These are phyloP conservation scores for Ganoderma lucidum DNA, from an alignment of 1,284 basidiomycete genomes.

Conservation along the genomic window DNA sequence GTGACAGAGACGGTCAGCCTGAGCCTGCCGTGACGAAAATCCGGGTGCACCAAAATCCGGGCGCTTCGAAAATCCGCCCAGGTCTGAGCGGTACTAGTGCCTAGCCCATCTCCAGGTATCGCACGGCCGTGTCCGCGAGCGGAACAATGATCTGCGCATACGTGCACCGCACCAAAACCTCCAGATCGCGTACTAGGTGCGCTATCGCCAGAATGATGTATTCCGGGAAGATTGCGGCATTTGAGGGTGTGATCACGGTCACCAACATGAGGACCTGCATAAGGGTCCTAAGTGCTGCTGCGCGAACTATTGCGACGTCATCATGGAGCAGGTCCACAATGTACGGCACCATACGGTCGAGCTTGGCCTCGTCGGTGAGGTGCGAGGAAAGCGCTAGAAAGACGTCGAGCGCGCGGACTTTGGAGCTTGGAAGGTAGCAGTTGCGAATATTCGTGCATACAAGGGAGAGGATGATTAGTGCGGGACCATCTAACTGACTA, in stretches of 20 bases:
- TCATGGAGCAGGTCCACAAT: constrained; percentile 91
- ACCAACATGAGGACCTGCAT: constrained; percentile 89
- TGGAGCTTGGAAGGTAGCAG: constrained; percentile 87
- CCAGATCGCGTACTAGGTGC: constrained; percentile 83
- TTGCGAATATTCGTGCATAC: constrained; percentile 93
- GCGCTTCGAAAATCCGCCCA: too few species aligned
- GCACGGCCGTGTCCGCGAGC: constrained; percentile 84
- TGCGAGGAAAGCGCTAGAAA: constrained; percentile 87
- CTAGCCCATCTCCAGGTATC: constrained; percentile 93
- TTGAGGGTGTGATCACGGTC: constrained; percentile 89
- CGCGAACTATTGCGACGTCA: constrained; percentile 82
- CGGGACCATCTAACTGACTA: constrained; percentile 72
- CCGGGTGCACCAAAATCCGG: too few species aligned
- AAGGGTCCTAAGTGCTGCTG: constrained; percentile 81
- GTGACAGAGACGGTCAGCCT: too few species aligned
- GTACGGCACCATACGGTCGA: constrained; percentile 95
- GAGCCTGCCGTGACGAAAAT: too few species aligned
- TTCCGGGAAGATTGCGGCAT: constrained; percentile 90
- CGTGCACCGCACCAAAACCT: constrained; percentile 88
- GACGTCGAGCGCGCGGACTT: constrained; percentile 86
- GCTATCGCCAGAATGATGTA: constrained; percentile 94
- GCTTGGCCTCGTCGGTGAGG: constrained; percentile 93
- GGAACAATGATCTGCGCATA: constrained; percentile 90
- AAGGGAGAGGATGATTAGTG: constrained; percentile 83
- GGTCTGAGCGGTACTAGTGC: too few species aligned